These are phyloP conservation scores for Starmerella stellata DNA, from an alignment of 805 yeast species.

Conservation along the genomic window DNA sequence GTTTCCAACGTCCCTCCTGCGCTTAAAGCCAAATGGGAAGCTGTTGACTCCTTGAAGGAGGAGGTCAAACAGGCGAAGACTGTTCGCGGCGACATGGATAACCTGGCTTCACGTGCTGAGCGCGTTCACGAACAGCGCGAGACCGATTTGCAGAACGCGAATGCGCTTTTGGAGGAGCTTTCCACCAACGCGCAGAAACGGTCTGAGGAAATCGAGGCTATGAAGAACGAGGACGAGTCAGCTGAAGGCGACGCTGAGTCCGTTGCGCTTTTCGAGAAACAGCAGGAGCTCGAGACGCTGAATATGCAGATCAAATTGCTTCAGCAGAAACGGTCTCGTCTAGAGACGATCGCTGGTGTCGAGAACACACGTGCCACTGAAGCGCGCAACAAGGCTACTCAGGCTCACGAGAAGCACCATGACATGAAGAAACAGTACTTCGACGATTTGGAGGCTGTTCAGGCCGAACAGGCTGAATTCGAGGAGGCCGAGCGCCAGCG, in stretches of 20 bases:
- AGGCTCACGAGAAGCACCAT: slow-evolving; percentile 21
- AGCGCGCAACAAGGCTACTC: slow-evolving; percentile 16
- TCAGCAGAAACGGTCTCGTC: slow-evolving; percentile 10
- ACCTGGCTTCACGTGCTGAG: slow-evolving; percentile 10
- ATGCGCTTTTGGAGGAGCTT: not conserved
- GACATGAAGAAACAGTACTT: slow-evolving; percentile 20
- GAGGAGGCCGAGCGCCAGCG: slow-evolving; percentile 15
- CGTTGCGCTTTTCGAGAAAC: slow-evolving; percentile 29
- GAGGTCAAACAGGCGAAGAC: slow-evolving; percentile 16
- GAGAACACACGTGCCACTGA: slow-evolving; percentile 12
- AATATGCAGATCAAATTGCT: slow-evolving; percentile 12
- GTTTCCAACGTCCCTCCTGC: not conserved
- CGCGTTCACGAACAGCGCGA: slow-evolving; percentile 13
- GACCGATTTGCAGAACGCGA: slow-evolving; percentile 5
- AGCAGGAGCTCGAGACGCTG: slow-evolving; percentile 29
- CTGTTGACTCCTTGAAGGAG: slow-evolving; percentile 15
- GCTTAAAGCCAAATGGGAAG: slow-evolving; percentile 1
- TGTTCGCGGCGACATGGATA: slow-evolving; percentile 11
- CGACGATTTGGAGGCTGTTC: slow-evolving; percentile 17
- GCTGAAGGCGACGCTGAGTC: slow-evolving; percentile 17
- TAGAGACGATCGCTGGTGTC: slow-evolving; percentile 7
- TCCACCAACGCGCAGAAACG: slow-evolving; percentile 4
- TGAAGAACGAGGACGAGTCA: slow-evolving; percentile 18
- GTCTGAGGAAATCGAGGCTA: slow-evolving; percentile 14
- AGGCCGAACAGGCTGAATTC: slow-evolving; percentile 14